These are phyloP conservation scores for Leccinum proximum DNA, from an alignment of 1,284 basidiomycete genomes.

Conservation along the genomic window DNA sequence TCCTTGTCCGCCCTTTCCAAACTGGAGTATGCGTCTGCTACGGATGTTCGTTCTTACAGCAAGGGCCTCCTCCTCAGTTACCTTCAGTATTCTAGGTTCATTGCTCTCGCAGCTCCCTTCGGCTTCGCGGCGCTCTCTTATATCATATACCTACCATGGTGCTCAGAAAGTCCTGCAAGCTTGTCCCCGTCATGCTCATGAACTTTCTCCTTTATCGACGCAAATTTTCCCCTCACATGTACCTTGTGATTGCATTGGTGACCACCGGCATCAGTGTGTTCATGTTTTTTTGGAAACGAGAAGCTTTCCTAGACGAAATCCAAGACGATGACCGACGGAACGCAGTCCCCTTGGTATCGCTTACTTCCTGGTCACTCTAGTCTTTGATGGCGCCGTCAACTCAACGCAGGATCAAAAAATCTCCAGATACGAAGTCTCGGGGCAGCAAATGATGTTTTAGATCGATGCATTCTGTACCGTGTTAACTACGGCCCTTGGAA, in stretches of 20 bases:
- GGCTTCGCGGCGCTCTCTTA: constrained; percentile 94
- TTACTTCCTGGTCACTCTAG: constrained; percentile 83
- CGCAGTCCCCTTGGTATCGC: constrained; percentile 53
- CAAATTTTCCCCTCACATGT: constrained; percentile 91
- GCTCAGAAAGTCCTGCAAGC: constrained; percentile 98
- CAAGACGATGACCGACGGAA: constrained; percentile 29
- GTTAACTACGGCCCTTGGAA: constrained; percentile 61
- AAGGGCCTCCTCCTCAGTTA: constrained; percentile 65
- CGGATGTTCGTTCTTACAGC: constrained; percentile 39
- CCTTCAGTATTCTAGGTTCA: constrained; percentile 84
- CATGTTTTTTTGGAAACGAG: constrained; percentile 74
- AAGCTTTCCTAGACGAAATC: constrained; percentile 44
- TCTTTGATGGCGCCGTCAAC: constrained; percentile 93
- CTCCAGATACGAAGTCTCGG: constrained; percentile 70
- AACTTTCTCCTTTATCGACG: constrained; percentile 90
- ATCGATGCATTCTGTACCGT: constrained; percentile 86
- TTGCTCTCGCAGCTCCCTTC: constrained; percentile 91
- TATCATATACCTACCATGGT: constrained; percentile 99
- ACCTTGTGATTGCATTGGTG: constrained; percentile 90
- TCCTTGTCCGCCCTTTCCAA: constrained; percentile 67
- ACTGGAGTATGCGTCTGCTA: constrained; percentile 35
- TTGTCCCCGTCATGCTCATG: constrained; percentile 96
- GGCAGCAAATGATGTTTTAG: constrained; percentile 99
- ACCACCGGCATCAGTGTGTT: constrained; percentile 94
- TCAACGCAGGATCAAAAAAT: constrained; percentile 99